phyloP scores from a whole-genome alignment of 345 rosid species.

The Noccaea caerulescens region DNA sequence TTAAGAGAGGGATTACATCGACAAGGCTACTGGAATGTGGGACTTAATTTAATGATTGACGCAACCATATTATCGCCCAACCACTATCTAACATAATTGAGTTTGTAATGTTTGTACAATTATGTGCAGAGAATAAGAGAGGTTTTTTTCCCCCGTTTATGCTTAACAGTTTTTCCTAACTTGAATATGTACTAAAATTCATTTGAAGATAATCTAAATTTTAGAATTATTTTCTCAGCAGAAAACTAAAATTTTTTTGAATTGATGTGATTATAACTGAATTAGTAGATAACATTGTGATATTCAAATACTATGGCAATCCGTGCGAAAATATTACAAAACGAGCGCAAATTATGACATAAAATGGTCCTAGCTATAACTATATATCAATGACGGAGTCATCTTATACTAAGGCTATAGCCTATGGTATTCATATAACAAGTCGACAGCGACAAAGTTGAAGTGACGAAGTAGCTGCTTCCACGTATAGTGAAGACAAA shows the following conservation, averaged over 20 bases:
- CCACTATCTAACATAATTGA: constrained; percentile 30
- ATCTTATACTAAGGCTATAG: background rate
- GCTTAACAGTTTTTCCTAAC: background rate
- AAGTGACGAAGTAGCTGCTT: constrained; percentile 11
- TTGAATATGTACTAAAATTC: background rate
- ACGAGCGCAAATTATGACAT: background rate
- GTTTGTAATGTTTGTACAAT: constrained; percentile 5
- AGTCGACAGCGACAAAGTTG: constrained; percentile 21
- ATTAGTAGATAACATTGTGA: background rate
- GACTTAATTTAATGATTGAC: constrained; percentile 34
- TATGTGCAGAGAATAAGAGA: background rate
- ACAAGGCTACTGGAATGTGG: constrained; percentile 31
- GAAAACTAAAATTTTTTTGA: background rate
- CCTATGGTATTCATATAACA: constrained; percentile 5
- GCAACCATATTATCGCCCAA: constrained; percentile 42
- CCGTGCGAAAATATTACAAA: background rate
- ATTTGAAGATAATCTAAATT: background rate
- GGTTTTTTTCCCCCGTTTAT: background rate
- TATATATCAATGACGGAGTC: background rate
- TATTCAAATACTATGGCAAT: background rate
- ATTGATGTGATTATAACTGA: background rate
- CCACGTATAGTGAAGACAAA: constrained; percentile 29
- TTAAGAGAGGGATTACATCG: constrained; percentile 21
- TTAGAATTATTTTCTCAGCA: background rate
- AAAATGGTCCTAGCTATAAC: constrained; percentile 2